phyloP scores from a whole-genome alignment of 2,329 filamentous ascomycete genomes.

The Exutisphaerella laricina region DNA sequence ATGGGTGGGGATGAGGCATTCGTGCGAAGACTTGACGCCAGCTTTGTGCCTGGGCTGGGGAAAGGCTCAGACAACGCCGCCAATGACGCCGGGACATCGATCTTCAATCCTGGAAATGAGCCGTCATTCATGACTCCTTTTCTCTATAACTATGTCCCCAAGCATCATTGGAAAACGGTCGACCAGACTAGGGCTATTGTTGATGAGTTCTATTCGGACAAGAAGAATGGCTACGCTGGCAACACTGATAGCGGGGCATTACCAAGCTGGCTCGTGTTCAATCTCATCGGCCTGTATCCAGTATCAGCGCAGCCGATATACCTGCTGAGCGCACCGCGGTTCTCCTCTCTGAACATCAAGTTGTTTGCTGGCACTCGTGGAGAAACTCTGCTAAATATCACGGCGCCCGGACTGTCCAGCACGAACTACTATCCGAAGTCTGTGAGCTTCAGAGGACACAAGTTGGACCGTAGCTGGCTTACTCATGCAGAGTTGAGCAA shows the following conservation, averaged over 20 bases:
- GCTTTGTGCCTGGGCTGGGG: constrained; percentile 18
- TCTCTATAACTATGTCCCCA: constrained; percentile 36
- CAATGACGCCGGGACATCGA: constrained; percentile 21
- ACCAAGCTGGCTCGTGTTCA: constrained; percentile 48
- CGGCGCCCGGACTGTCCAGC: constrained; percentile 10
- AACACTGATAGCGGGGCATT: constrained; percentile 46
- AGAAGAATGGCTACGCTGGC: constrained; percentile 39
- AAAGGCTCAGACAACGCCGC: constrained; percentile 12
- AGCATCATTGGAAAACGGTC: constrained; percentile 35
- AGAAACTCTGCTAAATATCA: constrained; percentile 11
- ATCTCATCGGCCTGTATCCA: constrained; percentile 47
- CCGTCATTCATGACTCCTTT: constrained; percentile 39
- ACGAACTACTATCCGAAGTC: constrained; percentile 16
- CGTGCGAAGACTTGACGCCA: constrained; percentile 15
- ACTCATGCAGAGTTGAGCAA: constrained; percentile 13
- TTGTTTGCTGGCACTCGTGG: constrained; percentile 15
- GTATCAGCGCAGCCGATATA: constrained; percentile 46
- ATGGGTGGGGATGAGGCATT: constrained; percentile 20
- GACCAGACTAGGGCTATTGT: constrained; percentile 34
- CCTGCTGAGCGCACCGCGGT: constrained; percentile 44
- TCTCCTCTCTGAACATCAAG: constrained; percentile 23
- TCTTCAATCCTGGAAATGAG: constrained; percentile 34
- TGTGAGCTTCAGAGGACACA: constrained; percentile 15
- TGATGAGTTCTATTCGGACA: constrained; percentile 39
- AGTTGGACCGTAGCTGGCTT: constrained; percentile 18